phyloP scores from a whole-genome alignment of 2,329 filamentous ascomycete species.

The Pseudomassariella vexata region DNA sequence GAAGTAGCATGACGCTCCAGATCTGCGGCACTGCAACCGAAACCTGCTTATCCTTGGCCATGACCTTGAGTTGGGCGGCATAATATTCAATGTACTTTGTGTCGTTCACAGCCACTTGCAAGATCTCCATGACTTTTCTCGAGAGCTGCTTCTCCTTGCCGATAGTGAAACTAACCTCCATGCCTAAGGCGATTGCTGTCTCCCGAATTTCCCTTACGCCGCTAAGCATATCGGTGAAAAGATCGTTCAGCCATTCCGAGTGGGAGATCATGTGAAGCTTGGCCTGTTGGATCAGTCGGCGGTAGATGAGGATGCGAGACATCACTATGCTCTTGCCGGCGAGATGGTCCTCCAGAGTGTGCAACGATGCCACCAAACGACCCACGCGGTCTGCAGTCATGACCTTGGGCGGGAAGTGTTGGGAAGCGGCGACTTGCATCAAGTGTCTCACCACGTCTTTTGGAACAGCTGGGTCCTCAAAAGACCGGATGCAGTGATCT shows the following conservation, averaged over 20 bases:
- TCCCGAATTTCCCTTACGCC: conserved; percentile 68
- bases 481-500: conserved; percentile 70
- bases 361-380: conserved; percentile 64
- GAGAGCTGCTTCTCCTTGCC: conserved; percentile 65
- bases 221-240: conserved; percentile 79
- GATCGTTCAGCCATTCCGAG: conserved; percentile 73
- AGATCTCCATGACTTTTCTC: conserved; percentile 59
- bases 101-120: conserved; percentile 52
- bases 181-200: conserved; percentile 68
- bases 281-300: conserved; percentile 67
- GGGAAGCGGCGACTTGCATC: conserved; percentile 73
- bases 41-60: conserved; percentile 60
- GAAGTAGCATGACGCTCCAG: conserved; percentile 77
- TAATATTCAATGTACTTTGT: conserved; percentile 66
- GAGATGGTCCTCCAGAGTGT: conserved; percentile 66
- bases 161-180: conserved; percentile 62
- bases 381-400: conserved; percentile 68
- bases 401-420: conserved; percentile 69
- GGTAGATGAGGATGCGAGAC: conserved; percentile 73
- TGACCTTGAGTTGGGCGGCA: conserved; percentile 57
- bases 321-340: conserved; percentile 77
- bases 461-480: conserved; percentile 61
- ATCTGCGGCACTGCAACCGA: conserved; percentile 73
- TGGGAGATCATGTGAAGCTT: conserved; percentile 65
- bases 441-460: conserved; percentile 77